Evolutionary conservation across 345 rosid species (phyloP).

Genomic region (Triadica sebifera): DNA sequence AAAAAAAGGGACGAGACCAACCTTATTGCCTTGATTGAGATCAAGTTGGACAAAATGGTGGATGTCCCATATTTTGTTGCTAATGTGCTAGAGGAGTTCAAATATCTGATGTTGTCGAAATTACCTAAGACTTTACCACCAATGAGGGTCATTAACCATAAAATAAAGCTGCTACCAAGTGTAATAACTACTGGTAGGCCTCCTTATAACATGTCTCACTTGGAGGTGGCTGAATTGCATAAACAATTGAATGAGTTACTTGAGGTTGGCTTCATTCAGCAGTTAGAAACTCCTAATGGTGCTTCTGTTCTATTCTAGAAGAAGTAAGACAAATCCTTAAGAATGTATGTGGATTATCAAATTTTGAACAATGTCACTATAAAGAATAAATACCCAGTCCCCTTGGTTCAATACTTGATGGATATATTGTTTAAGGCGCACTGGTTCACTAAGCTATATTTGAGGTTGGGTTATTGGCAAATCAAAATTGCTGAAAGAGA

Average conservation of each 20-base stretch:
- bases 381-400: background rate
- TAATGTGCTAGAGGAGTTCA: background rate
- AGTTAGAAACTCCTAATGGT: background rate
- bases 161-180: too few relatives aligned
- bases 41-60: background rate
- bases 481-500: background rate
- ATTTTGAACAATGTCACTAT: background rate
- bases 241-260: background rate
- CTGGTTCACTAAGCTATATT: background rate
- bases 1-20: too few relatives aligned
- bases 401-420: background rate
- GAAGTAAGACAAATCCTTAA: background rate
- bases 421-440: background rate
- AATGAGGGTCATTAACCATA: background rate
- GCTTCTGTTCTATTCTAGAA: background rate
- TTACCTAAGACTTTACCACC: background rate
- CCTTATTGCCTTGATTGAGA: background rate
- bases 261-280: background rate
- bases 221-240: background rate
- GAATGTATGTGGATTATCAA: background rate
- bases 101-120: background rate
- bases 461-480: background rate
- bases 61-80: fast-evolving
- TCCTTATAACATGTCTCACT: too few relatives aligned
- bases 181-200: too few relatives aligned